A percentile compares a stretch with the other conserved stretches of the same genome.
These are phyloP conservation scores for Dictyostelium capitatum DNA, from an alignment of 78 protist species.

Conservation along the genomic window DNA sequence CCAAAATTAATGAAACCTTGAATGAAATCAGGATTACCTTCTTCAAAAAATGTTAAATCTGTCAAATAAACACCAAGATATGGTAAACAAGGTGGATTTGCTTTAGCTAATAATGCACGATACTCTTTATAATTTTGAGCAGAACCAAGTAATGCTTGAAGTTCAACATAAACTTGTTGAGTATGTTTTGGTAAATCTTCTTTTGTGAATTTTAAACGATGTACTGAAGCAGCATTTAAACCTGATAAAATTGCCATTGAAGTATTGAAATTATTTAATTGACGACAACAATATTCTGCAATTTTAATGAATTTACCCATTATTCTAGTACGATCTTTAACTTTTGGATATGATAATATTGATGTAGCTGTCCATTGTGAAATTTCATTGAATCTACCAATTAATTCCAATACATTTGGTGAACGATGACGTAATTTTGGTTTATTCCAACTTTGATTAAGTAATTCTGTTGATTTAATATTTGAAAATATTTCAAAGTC, in stretches of 20 bases:
- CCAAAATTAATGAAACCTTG: slow-evolving; percentile 69
- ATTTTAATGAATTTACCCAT: slow-evolving; percentile 76
- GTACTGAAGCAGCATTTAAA: slow-evolving; percentile 65
- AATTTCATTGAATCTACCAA: slow-evolving; percentile 75
- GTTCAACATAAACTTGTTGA: slow-evolving; percentile 31
- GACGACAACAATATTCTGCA: slow-evolving; percentile 56
- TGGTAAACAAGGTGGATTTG: slow-evolving; percentile 76
- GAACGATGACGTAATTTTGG: slow-evolving; percentile 83
- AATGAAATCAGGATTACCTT: slow-evolving; percentile 82
- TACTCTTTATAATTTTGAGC: slow-evolving; percentile 35
- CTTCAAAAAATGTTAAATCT: slow-evolving; percentile 83
- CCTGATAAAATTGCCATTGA: slow-evolving; percentile 82
- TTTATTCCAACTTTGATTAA: slow-evolving; percentile 90
- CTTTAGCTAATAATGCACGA: slow-evolving; percentile 60
- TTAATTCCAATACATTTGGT: slow-evolving; percentile 72
- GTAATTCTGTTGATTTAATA: slow-evolving; percentile 81
- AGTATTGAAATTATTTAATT: slow-evolving; percentile 69
- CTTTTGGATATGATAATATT: slow-evolving; percentile 40
- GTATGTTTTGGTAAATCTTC: slow-evolving; percentile 78
- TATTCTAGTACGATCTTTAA: slow-evolving; percentile 73
- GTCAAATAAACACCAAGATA: slow-evolving; percentile 80
- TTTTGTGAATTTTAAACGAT: slow-evolving; percentile 61
- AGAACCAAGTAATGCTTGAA: slow-evolving; percentile 32
- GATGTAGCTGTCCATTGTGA: slow-evolving; percentile 85
- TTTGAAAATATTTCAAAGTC: slow-evolving; percentile 84